Conservation (phyloP, 352 stramenopile species). For the Globisporangium irregulare region DNA sequence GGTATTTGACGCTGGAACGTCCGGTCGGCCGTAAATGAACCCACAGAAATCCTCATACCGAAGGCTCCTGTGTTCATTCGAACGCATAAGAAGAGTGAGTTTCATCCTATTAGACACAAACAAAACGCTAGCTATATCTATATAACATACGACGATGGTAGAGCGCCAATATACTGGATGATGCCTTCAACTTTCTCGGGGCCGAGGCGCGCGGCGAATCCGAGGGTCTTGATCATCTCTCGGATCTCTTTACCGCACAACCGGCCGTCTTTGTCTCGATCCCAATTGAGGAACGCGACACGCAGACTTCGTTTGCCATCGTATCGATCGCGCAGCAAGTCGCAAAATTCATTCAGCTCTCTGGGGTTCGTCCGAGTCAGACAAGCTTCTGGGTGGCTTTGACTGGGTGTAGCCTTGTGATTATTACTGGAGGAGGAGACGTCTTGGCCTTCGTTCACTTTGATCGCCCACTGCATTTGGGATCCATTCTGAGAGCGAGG, state of each 20-base stretch:
- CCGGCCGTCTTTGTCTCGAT: slow-evolving; percentile 50
- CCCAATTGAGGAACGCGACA: slow-evolving; percentile 55
- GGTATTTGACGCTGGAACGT: background rate
- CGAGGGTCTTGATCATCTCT: slow-evolving; percentile 42
- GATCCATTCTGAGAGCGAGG: background rate
- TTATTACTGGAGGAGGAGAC: background rate
- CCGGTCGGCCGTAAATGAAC: slow-evolving; percentile 24
- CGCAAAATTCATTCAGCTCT: slow-evolving; percentile 34
- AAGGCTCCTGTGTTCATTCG: slow-evolving; percentile 26
- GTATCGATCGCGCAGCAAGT: slow-evolving; percentile 51
- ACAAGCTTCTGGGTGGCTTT: background rate
- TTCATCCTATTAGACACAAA: background rate
- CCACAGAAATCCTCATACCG: slow-evolving; percentile 49
- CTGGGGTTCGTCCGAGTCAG: background rate
- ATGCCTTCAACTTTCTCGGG: slow-evolving; percentile 34
- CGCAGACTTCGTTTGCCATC: slow-evolving; percentile 54
- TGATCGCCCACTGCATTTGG: slow-evolving; percentile 44
- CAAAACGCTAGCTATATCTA: background rate
- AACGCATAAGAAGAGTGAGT: background rate
- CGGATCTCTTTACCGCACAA: slow-evolving; percentile 35
- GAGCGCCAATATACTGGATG: slow-evolving; percentile 31
- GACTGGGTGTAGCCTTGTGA: background rate
- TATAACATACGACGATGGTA: slow-evolving; percentile 26
- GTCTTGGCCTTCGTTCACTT: slow-evolving; percentile 9
- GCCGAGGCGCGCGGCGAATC: slow-evolving; percentile 34